Base-by-base conservation (phyloP, 768 basidiomycete genomes). In the Trametes coccinea region DNA sequence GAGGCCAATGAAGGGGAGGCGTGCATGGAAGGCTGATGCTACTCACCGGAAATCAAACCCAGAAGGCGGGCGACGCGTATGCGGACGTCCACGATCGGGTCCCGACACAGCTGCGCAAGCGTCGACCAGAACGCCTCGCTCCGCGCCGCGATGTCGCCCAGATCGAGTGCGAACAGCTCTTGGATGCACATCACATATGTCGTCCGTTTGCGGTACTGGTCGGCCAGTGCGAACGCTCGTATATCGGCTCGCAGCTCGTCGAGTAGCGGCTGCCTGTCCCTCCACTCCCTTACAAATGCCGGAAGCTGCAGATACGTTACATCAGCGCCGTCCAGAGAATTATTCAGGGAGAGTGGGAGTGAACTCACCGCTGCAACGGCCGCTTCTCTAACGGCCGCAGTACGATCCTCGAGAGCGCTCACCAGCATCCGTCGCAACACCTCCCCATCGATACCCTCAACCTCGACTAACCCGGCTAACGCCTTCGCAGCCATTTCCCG, bases 381-480 rank as follows among this genome's bases (percentile, higher is more conserved):
- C 41, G 85, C 83, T 68, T 93, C 90, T 55, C 95, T 79, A 4
- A 98, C 93, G 39, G 89, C 86, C n/a, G 93, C 89, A 55, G 92
- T 91, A 16, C 75, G 77, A 69, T 97, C 95, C 63, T 84, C 82
- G 44, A 96, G 75, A 0, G 87, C 91, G 59, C 76, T 78, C 61
- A 75, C 74, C 58, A 92, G 73, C 34, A 95, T 75, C 47, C 73
- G 75, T 46, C 80, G 71, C n/a, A 92, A 71, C 14, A 78, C 70
- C n/a, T 77, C 75, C 37, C 80, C 76, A 29, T 78, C 74, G 16
- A 80, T 75, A 22, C 74, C 70, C 14, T 77, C 78, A 13, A 81
- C 73, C 60, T 71, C 67, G 60, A 75, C 70, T 64, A 93, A 79
- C 22, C 75, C 78, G 11, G 78, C 77, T 17, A 95, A 73, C 39